Evolutionary conservation across 2,329 filamentous ascomycete species (phyloP), one percentile per base, ranked within the genome.

Genomic region (Diaporthe destruens): DNA sequence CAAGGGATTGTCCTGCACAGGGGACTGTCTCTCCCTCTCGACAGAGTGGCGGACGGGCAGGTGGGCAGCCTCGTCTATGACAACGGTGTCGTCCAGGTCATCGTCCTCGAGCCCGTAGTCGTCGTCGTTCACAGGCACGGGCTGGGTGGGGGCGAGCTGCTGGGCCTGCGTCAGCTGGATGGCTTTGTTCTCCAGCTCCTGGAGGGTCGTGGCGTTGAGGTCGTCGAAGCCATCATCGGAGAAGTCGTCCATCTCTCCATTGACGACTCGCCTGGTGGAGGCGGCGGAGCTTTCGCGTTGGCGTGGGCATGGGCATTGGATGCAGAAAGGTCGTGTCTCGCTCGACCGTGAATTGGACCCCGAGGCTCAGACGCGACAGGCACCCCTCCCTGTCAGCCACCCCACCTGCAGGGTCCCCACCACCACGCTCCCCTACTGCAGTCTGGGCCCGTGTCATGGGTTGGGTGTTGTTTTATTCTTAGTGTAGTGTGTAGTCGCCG

Each of bases 141-240:
- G 76, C 70, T 81, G 79, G 32, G 78, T 77, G 69, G 79, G 76
- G n/a, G 29, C 72, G 0, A 74, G 55, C 69, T 78, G 79, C 56
- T 82, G 84, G 44, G 83, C 84, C 76, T 91, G 89, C 6, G 90
- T 92, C 76, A 86, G 86, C 76, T 88, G 87, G 75, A 92, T 89
- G 51, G 90, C 90, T 77, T 88, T 87, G 77, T 88, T 87, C 78
- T 93, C 91, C 74, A 93, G 87, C 78, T 91, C 89, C 76, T 89
- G 85, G 4, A 92, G 82, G 59, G 84, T 84, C 75, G 87, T 86
- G 74, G 87, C 84, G 75, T 90, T 88, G 54, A 92, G 82, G 53
- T 87, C 85, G 79, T 92, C 89, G 76, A 93, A 85, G 74, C 86
- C 89, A 78, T 91, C 90, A 79, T 92, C 90, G 73, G 86, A 89